Conservation (phyloP, 2,329 filamentous ascomycete species). For the Graphium sp. region DNA sequence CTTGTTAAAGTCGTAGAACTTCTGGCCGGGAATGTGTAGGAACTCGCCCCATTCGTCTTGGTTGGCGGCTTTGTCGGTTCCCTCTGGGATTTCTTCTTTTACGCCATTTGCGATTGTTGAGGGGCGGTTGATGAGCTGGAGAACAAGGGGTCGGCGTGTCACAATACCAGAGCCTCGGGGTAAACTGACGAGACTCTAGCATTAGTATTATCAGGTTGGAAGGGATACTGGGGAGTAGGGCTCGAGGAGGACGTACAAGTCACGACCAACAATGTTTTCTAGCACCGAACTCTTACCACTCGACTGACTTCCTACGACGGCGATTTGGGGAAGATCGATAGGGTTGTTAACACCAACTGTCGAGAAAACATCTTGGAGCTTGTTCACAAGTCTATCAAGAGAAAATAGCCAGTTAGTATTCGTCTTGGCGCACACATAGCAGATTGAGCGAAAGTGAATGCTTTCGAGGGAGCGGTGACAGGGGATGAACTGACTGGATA, state of each 20-base stretch:
- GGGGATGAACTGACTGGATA: slow-evolving; percentile 33
- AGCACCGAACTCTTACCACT: slow-evolving; percentile 98
- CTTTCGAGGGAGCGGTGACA: slow-evolving; percentile 2
- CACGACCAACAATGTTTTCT: slow-evolving; percentile 95
- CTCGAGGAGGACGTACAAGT: slow-evolving; percentile 57
- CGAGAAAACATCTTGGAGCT: slow-evolving; percentile 97
- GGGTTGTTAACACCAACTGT: slow-evolving; percentile 98
- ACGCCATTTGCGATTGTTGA: slow-evolving; percentile 56
- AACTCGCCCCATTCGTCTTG: slow-evolving; percentile 97
- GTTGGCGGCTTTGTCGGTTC: slow-evolving; percentile 76
- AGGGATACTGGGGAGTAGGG: slow-evolving; percentile 7
- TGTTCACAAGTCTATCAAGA: slow-evolving; percentile 66
- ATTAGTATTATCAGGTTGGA: slow-evolving; percentile 5
- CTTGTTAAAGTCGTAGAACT: slow-evolving; percentile 96
- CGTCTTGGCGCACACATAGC: not conserved
- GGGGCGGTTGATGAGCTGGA: slow-evolving; percentile 91
- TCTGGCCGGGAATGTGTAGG: slow-evolving; percentile 90
- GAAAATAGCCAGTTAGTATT: slow-evolving; percentile 11
- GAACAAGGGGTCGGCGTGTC: slow-evolving; percentile 83
- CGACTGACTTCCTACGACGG: slow-evolving; percentile 94
- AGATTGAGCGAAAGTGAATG: not conserved
- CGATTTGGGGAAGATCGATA: slow-evolving; percentile 96
- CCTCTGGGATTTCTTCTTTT: slow-evolving; percentile 43
- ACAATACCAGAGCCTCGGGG: slow-evolving; percentile 96
- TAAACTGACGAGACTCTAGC: slow-evolving; percentile 37